phyloP scores from a whole-genome alignment of 345 rosid species.

The Excoecaria cochinchinensis region DNA sequence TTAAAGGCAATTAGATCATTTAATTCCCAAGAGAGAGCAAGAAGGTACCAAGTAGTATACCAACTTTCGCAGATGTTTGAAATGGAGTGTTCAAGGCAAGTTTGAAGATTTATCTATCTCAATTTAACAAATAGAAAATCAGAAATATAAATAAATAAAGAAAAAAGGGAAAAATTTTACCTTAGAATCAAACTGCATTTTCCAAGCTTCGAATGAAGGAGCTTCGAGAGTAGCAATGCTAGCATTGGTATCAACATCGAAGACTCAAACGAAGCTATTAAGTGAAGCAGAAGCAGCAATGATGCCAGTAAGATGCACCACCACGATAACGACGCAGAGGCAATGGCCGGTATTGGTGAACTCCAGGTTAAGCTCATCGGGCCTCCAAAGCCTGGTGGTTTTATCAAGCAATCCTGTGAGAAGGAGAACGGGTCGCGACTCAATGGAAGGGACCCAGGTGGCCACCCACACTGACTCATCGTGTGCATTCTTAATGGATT shows the following conservation, averaged over 20 bases:
- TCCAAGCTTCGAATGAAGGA: conserved; percentile 97
- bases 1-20: background rate
- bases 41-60: background rate
- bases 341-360: conserved; percentile 88
- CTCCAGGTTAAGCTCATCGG: conserved; percentile 75
- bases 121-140: background rate
- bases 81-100: background rate
- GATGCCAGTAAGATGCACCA: conserved; percentile 95
- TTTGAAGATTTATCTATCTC: background rate
- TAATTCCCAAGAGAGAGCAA: background rate
- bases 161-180: conserved; percentile 26
- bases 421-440: conserved; percentile 59
- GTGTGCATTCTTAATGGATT: conserved; percentile 77
- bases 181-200: conserved; percentile 92
- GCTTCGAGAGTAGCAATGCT: conserved; percentile 88
- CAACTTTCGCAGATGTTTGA: background rate
- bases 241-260: conserved; percentile 90
- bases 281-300: conserved; percentile 91
- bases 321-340: conserved; percentile 88
- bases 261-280: conserved; percentile 90
- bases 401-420: conserved; percentile 91
- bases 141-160: too few relatives aligned
- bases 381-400: conserved; percentile 79
- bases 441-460: conserved; percentile 82
- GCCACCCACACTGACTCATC: conserved; percentile 94